These are phyloP conservation scores for Pholiota microspora DNA, from an alignment of 768 basidiomycete species.

Conservation along the genomic window DNA sequence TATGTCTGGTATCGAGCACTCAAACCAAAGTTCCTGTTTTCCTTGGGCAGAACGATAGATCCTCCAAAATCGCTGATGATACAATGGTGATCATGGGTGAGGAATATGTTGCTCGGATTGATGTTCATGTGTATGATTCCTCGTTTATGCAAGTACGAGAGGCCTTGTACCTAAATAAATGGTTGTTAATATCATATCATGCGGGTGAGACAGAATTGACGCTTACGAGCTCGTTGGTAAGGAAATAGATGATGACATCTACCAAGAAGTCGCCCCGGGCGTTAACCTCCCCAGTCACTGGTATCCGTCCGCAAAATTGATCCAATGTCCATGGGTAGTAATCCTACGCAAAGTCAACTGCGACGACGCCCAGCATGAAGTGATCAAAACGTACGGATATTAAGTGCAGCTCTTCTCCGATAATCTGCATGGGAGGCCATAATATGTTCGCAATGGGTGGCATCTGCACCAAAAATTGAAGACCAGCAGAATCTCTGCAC, in stretches of 20 bases:
- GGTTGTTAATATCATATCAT: neutral
- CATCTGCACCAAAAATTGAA: neutral
- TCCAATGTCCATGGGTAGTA: neutral
- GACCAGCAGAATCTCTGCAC: neutral
- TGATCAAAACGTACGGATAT: neutral
- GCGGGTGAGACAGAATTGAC: neutral
- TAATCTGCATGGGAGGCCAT: neutral
- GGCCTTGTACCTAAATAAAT: neutral
- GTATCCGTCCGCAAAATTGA: neutral
- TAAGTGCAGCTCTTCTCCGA: neutral
- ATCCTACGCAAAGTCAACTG: neutral
- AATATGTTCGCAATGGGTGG: neutral
- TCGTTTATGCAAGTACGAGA: neutral
- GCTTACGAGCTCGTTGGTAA: neutral
- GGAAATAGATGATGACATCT: neutral
- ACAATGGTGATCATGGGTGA: neutral
- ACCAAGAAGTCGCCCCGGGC: neutral
- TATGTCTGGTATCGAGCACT: neutral
- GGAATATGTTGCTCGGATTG: neutral
- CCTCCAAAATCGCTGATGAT: conserved; percentile 2
- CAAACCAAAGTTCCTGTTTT: neutral
- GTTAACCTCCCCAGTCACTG: too few relatives aligned
- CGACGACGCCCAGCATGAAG: too few relatives aligned
- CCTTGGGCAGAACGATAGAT: neutral
- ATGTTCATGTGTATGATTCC: neutral